These are phyloP conservation scores for Sphaerobolus stellatus DNA, from an alignment of 1,284 basidiomycete genomes.

Conservation along the genomic window DNA sequence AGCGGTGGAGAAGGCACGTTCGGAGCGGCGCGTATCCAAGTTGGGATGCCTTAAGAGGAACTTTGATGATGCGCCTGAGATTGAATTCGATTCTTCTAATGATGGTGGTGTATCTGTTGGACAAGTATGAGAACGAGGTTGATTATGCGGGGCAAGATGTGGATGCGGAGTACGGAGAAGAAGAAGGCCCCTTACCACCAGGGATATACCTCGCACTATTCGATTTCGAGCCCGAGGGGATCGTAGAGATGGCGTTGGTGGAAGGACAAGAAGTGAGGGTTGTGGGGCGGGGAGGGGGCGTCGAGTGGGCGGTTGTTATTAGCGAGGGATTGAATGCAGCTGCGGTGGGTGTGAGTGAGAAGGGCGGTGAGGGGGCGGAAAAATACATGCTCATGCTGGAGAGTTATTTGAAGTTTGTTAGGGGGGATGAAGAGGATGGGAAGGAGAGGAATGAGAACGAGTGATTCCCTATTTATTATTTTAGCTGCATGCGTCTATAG, in stretches of 20 bases:
- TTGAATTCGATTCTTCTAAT: too few species aligned
- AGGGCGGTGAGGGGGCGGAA: too few species aligned
- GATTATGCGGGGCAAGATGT: conserved; percentile 33
- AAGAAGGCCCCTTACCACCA: conserved; percentile 45
- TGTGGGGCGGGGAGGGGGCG: conserved; percentile 67
- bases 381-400: too few species aligned
- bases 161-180: conserved; percentile 25
- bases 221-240: conserved; percentile 68
- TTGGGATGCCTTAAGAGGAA: not conserved
- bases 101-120: too few species aligned
- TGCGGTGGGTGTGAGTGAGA: too few species aligned
- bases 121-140: conserved; percentile 29
- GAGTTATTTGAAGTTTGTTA: too few species aligned
- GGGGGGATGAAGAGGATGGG: too few species aligned
- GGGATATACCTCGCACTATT: conserved; percentile 72
- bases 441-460: too few species aligned
- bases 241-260: conserved; percentile 70
- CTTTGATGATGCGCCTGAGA: too few species aligned
- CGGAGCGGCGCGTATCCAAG: not conserved
- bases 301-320: conserved; percentile 75
- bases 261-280: conserved; percentile 71
- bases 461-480: too few species aligned
- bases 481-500: too few species aligned
- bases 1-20: not conserved
- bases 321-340: too few species aligned